Conservation (phyloP, 306 rosid genomes). For the Carpinus fangiana region DNA sequence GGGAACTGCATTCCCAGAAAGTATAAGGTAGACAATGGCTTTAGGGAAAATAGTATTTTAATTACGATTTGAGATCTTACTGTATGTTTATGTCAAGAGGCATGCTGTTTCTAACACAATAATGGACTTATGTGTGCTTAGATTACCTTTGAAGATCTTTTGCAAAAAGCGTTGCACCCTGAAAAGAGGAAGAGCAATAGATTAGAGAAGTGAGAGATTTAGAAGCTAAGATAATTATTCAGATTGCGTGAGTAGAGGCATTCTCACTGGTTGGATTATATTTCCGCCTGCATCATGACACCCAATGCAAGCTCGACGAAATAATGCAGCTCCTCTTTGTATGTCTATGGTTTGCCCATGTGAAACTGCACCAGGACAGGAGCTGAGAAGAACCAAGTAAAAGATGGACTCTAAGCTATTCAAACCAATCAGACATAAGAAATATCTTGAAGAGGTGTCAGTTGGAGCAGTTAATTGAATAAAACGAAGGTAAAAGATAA, state of each 20-base stretch:
- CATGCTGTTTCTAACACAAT: neutral
- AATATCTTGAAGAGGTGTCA: neutral
- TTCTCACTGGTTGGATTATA: constrained; percentile 79
- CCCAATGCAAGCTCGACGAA: constrained; percentile 78
- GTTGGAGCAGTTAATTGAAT: neutral
- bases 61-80: too few species aligned
- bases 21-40: neutral
- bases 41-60: neutral
- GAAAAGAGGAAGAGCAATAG: constrained; percentile 19
- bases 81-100: neutral
- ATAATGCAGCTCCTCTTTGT: constrained; percentile 73
- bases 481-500: neutral
- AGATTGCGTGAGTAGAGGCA: constrained; percentile 16
- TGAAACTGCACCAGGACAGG: constrained; percentile 44
- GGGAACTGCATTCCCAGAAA: too few species aligned
- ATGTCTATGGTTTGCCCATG: constrained; percentile 62
- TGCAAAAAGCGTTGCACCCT: constrained; percentile 78
- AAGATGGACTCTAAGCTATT: constrained; percentile 6
- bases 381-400: constrained; percentile 13
- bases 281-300: constrained; percentile 91
- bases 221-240: neutral
- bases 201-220: constrained; percentile 14
- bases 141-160: constrained; percentile 84
- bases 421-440: neutral
- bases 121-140: neutral